A percentile compares a stretch with the other conserved stretches of the same genome.
Evolutionary conservation across 1,139 yeast species (phyloP).

Genomic region (Yamadazyma jaroonii): DNA sequence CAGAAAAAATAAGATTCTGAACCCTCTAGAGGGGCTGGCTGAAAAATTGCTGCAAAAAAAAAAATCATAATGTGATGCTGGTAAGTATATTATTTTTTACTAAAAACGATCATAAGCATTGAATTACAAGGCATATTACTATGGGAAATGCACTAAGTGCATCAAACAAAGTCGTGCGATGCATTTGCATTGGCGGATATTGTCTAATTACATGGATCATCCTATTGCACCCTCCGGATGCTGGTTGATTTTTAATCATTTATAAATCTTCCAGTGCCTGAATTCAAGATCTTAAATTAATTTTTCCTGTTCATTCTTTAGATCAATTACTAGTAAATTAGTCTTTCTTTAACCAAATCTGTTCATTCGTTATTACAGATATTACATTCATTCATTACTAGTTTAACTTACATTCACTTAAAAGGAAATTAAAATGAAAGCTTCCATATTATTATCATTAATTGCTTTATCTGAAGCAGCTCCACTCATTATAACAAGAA

Average conservation of each 20-base stretch:
- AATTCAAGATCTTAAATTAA: neutral
- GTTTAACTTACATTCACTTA: neutral
- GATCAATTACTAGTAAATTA: neutral
- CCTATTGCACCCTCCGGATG: neutral
- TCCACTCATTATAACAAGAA: conserved; percentile 25
- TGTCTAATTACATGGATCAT: neutral
- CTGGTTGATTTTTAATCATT: conserved; percentile 1
- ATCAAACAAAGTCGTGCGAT: neutral
- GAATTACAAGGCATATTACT: too few relatives aligned
- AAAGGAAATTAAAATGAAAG: conserved; percentile 13
- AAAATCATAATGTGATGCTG: neutral
- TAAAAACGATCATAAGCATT: neutral
- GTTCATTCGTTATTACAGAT: too few relatives aligned
- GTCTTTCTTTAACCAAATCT: too few relatives aligned
- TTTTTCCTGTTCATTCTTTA: neutral
- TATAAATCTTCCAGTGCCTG: neutral
- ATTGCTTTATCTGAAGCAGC: conserved; percentile 26
- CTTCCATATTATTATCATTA: conserved; percentile 15
- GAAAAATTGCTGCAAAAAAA: neutral
- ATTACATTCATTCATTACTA: neutral
- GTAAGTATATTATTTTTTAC: neutral
- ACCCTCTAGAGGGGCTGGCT: neutral
- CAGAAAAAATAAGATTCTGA: too few relatives aligned
- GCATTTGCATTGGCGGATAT: neutral
- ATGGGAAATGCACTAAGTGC: too few relatives aligned